Conservation (phyloP, 176 grass and related monocot species). For the Thalia dealbata region DNA sequence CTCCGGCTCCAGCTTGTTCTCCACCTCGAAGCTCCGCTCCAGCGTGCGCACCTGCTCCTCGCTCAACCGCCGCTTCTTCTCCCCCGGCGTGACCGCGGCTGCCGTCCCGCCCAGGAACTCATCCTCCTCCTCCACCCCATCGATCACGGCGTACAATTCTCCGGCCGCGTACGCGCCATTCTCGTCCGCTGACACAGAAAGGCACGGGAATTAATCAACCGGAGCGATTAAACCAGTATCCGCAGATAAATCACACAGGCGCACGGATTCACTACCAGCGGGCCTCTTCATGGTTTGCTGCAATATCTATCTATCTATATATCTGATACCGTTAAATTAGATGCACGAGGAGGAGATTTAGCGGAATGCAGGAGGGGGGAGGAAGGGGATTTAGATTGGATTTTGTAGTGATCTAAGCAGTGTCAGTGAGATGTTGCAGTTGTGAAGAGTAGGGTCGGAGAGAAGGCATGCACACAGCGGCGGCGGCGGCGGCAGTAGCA, state of each 20-base stretch:
- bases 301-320: too few species aligned
- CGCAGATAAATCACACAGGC: neutral
- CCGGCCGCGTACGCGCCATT: conserved; percentile 14
- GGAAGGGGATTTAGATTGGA: neutral
- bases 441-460: neutral
- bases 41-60: conserved; percentile 67
- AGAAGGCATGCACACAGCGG: neutral
- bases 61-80: conserved; percentile 89
- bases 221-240: neutral
- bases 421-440: neutral
- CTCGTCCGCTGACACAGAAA: conserved; percentile 17
- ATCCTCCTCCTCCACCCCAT: conserved; percentile 22
- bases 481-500: neutral
- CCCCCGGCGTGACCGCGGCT: conserved; percentile 19
- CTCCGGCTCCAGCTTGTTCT: conserved; percentile 95
- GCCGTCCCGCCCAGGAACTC: neutral
- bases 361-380: neutral
- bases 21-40: conserved; percentile 88
- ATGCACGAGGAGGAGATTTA: neutral
- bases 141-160: conserved; percentile 15
- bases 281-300: neutral
- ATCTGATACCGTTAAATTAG: too few species aligned
- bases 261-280: neutral
- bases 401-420: neutral
- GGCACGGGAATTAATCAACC: neutral